Conservation (phyloP, 768 basidiomycete genomes). For the Leucogyrophana mollusca region DNA sequence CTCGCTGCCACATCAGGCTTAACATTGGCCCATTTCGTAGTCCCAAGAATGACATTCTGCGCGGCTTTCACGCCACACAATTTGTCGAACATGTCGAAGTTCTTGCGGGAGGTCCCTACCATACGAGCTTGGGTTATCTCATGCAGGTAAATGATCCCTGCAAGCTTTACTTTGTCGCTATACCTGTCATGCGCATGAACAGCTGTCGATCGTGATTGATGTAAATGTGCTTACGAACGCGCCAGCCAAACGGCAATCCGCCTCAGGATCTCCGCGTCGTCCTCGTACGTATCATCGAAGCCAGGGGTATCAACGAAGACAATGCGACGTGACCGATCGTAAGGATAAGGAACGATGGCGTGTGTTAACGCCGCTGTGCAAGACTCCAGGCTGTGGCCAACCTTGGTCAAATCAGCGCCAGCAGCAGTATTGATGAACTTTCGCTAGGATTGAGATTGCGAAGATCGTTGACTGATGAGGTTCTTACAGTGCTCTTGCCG, state of each 20-base stretch:
- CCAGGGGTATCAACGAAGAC: conserved; percentile 25
- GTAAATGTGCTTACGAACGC: conserved; percentile 17
- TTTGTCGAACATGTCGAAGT: conserved; percentile 28
- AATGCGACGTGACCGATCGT: conserved; percentile 12
- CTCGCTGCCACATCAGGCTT: conserved; percentile 13
- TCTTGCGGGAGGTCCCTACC: conserved; percentile 24
- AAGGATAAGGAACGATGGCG: conserved; percentile 13
- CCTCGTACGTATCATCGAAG: conserved; percentile 17
- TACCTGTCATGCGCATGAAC: conserved; percentile 17
- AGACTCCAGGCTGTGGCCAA: conserved; percentile 16
- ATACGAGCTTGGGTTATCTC: conserved; percentile 32
- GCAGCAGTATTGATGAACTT: too few species aligned
- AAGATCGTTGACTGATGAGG: not conserved
- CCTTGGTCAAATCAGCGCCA: not conserved
- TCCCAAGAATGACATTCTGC: conserved; percentile 30
- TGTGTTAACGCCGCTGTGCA: conserved; percentile 19
- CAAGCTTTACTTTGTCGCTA: conserved; percentile 18
- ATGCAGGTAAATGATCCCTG: conserved; percentile 34
- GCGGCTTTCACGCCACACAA: conserved; percentile 23
- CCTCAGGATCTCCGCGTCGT: conserved; percentile 11
- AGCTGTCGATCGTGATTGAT: not conserved
- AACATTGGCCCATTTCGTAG: conserved; percentile 34
- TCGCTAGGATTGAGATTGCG: too few species aligned
- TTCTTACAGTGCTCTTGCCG: conserved; percentile 29
- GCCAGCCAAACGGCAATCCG: conserved; percentile 15